Evolutionary conservation across 768 basidiomycete species (phyloP), one percentile per base, ranked within the genome.

Genomic region (Crassisporium funariophilum): DNA sequence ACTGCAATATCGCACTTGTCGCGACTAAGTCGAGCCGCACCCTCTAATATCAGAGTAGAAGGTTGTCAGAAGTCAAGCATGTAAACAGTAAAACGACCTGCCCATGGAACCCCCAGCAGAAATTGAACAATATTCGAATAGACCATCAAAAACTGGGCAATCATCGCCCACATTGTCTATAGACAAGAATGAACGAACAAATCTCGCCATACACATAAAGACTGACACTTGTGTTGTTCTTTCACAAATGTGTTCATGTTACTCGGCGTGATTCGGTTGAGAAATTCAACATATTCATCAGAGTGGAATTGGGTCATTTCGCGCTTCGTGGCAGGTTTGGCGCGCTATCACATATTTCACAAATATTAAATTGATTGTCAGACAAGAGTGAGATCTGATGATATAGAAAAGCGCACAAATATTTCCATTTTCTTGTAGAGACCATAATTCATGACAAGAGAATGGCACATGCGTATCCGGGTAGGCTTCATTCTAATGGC

Each of bases 391-490:
- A n/a, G 39, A 13, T 6, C 11, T 22, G 21, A 33, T 22, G 9
- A 35, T 23, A 22, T 22, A 27, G n/a, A 15, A 13, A 45, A 41
- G 77, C 97, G 58, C 62, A 98, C 97, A 59, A 98, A 99, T 55
- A 99, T 99, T 69, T 99, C 97, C 97, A 99, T 99, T 71, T 94
- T 94, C 71, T 98, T 98, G 75, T 99, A 99, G 13, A 99, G 72
- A 15, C 95, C 94, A 66, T 98, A 98, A 70, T 98, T 99, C 97
- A 99, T 99, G 46, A 99, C 97, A 42, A 99, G 77, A 9, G 95
- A 95, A 71, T 99, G 97, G 64, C 95, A 98, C 97, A 99, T 99
- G 57, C 95, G 86, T 75, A 98, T 97, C 25, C 97, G 81, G 16
- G 95, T 98, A 5, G 95, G 95, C 63, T 97, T 95, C 94, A 97